phyloP scores from a whole-genome alignment of 2,329 filamentous ascomycete species.

The Trichoderma lentiforme region DNA sequence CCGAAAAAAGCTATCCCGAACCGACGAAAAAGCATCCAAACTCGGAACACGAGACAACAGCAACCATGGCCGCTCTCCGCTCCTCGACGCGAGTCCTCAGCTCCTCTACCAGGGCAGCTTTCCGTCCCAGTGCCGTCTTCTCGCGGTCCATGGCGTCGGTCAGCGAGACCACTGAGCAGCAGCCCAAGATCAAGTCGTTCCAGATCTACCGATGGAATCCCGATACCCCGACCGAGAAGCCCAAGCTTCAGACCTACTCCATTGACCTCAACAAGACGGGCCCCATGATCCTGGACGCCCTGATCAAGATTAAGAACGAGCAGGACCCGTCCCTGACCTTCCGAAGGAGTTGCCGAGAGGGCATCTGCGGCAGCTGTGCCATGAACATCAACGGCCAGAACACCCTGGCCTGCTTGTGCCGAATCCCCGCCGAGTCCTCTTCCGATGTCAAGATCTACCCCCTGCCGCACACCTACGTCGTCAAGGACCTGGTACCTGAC shows the following conservation, averaged over 20 bases:
- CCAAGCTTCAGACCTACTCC: constrained; percentile 90
- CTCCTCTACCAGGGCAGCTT: constrained; percentile 40
- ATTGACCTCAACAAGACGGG: constrained; percentile 98
- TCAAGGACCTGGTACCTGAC: constrained; percentile 98
- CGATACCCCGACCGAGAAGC: constrained; percentile 87
- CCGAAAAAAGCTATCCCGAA: constrained; percentile 15
- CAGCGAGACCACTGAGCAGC: constrained; percentile 57
- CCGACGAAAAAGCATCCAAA: constrained; percentile 19
- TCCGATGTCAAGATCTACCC: constrained; percentile 94
- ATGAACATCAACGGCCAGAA: constrained; percentile 99
- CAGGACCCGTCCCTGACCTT: constrained; percentile 95
- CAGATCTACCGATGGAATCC: constrained; percentile 99
- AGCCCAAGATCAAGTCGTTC: constrained; percentile 83
- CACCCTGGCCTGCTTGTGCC: constrained; percentile 94
- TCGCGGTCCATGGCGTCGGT: constrained; percentile 54
- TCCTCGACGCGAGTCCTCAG: constrained; percentile 52
- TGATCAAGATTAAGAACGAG: constrained; percentile 99
- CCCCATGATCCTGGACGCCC: constrained; percentile 94
- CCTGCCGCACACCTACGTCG: constrained; percentile 95
- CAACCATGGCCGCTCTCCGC: constrained; percentile 58
- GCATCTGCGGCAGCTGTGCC: constrained; percentile 96
- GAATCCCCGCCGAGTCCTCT: constrained; percentile 79
- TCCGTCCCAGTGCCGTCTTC: constrained; percentile 41
- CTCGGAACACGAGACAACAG: constrained; percentile 13
- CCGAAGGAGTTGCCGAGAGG: constrained; percentile 92